These are phyloP conservation scores for Lachancea lanzarotensis DNA, from an alignment of 805 yeast genomes.

Conservation along the genomic window DNA sequence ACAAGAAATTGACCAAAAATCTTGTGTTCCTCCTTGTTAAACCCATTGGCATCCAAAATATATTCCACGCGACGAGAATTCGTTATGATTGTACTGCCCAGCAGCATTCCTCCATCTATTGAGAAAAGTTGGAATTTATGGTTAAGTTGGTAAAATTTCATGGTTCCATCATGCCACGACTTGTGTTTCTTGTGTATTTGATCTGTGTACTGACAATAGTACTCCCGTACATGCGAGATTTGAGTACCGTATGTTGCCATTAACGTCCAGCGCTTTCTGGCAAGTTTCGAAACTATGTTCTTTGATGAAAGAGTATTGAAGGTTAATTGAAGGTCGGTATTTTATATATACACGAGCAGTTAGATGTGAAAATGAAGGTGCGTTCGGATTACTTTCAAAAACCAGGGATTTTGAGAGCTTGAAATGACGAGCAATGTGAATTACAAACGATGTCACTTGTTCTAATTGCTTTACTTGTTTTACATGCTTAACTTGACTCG, in stretches of 20 bases:
- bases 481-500: too few species aligned
- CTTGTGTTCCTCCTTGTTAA: conserved; percentile 23
- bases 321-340: too few species aligned
- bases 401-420: too few species aligned
- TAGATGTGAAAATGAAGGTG: too few species aligned
- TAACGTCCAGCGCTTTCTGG: neutral
- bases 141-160: conserved; percentile 19
- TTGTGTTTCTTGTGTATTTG: conserved; percentile 30
- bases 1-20: conserved; percentile 25
- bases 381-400: too few species aligned
- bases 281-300: neutral
- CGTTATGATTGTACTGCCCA: conserved; percentile 23
- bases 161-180: conserved; percentile 31
- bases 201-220: conserved; percentile 29
- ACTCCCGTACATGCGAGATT: conserved; percentile 21
- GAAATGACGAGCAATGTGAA: too few species aligned
- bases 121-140: conserved; percentile 22
- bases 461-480: too few species aligned
- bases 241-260: neutral
- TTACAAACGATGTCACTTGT: too few species aligned
- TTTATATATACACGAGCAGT: too few species aligned
- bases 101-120: conserved; percentile 19
- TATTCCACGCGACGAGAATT: conserved; percentile 17
- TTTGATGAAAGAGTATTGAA: neutral
- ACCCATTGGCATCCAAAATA: conserved; percentile 19